A percentile compares a stretch with the other conserved stretches of the same genome.
These are phyloP conservation scores for Fusarium oligoseptatum DNA, from an alignment of 2,329 filamentous ascomycete genomes.

Conservation along the genomic window DNA sequence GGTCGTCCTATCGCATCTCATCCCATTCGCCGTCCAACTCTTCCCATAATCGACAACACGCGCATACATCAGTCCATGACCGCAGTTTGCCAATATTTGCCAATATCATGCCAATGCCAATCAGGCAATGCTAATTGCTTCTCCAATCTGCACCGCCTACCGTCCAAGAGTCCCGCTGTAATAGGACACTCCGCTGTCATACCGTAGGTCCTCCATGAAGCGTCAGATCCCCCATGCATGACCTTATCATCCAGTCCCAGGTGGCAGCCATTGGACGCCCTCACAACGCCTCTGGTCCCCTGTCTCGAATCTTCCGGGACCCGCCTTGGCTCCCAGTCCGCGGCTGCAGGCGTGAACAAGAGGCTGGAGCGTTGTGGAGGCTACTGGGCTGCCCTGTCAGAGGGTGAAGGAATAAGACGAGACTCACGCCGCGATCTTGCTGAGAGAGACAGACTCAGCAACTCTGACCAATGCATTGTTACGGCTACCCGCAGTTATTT, in stretches of 20 bases:
- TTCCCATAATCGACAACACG: conserved; percentile 4
- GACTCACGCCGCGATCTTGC: not conserved
- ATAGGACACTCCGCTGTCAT: conserved; percentile 40
- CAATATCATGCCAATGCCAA: not conserved
- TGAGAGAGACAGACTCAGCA: not conserved
- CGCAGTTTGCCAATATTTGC: conserved; percentile 1
- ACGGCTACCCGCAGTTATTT: not conserved
- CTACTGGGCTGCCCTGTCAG: conserved; percentile 13
- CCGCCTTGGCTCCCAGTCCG: conserved; percentile 4
- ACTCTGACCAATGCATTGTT: conserved; percentile 13
- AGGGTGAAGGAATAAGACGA: conserved; percentile 26
- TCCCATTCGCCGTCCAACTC: conserved; percentile 6
- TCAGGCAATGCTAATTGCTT: conserved; percentile 10
- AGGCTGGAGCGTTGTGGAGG: conserved; percentile 25
- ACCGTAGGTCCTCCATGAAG: conserved; percentile 26
- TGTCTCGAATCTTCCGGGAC: conserved; percentile 26
- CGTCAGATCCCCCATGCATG: conserved; percentile 48
- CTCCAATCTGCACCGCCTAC: conserved; percentile 24
- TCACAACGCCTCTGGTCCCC: conserved; percentile 17
- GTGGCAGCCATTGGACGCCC: conserved; percentile 29
- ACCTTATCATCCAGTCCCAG: conserved; percentile 42
- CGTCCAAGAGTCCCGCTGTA: conserved; percentile 36
- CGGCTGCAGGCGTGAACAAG: conserved; percentile 16
- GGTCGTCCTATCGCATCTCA: not conserved
- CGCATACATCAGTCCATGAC: conserved; percentile 6